Conservation (phyloP, 352 stramenopile genomes). For the Thraustochytrium striatum region DNA sequence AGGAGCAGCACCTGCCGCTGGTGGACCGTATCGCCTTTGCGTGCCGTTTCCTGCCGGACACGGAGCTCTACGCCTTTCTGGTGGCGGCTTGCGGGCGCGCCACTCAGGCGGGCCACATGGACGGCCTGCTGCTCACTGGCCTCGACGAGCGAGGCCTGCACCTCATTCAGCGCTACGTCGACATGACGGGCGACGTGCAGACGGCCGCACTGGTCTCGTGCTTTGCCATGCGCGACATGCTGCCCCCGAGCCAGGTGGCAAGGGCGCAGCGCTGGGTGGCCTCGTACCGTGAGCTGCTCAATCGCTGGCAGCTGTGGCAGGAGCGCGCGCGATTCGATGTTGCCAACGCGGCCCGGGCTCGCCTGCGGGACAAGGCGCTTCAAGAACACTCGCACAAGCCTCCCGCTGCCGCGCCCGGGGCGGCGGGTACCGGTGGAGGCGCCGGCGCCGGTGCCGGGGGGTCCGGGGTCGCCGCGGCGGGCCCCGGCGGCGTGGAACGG, state of each 20-base stretch:
- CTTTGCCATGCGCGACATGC: conserved; percentile 61
- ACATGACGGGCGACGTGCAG: conserved; percentile 72
- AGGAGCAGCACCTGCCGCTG: conserved; percentile 67
- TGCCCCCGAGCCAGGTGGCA: conserved; percentile 53
- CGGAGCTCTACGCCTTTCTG: conserved; percentile 68
- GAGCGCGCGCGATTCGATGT: conserved; percentile 76
- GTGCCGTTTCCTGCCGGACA: conserved; percentile 66
- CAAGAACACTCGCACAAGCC: conserved; percentile 50
- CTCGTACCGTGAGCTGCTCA: conserved; percentile 76
- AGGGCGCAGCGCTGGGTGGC: conserved; percentile 68
- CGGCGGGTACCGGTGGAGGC: too few species aligned
- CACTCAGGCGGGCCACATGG: conserved; percentile 64
- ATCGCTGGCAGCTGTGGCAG: conserved; percentile 79
- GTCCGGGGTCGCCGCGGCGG: too few species aligned
- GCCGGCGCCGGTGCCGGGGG: too few species aligned
- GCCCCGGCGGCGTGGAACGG: too few species aligned
- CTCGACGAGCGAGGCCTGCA: conserved; percentile 61
- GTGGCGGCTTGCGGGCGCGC: conserved; percentile 64
- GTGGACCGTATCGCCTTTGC: conserved; percentile 75
- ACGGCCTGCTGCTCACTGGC: conserved; percentile 71
- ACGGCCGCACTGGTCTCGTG: conserved; percentile 69
- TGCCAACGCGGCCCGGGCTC: conserved; percentile 67
- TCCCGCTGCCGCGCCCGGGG: background rate
- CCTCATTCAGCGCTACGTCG: conserved; percentile 73
- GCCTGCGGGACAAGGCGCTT: conserved; percentile 67